Percentiles rank a stretch among this genome's conserved stretches.
Evolutionary conservation across 441 rosid species (phyloP).

Genomic region (Jatropha podagrica): DNA sequence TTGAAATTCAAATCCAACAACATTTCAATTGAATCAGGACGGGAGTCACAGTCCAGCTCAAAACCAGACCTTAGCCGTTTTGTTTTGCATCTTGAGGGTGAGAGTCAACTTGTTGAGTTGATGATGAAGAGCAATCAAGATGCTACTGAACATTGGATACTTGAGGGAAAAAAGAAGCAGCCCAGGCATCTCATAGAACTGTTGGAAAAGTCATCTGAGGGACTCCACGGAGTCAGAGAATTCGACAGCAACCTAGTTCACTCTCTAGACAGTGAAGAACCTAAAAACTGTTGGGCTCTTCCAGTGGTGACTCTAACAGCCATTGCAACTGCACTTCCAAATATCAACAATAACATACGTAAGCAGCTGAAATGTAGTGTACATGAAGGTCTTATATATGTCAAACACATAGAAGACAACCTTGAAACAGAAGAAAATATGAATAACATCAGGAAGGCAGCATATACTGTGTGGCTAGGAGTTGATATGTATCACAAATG

Average conservation of each 20-base stretch:
- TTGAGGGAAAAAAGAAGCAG: slow-evolving; percentile 49
- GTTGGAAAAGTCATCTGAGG: slow-evolving; percentile 51
- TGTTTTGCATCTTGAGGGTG: slow-evolving; percentile 87
- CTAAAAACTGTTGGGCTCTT: slow-evolving; percentile 78
- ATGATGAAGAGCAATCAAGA: slow-evolving; percentile 60
- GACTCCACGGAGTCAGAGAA: slow-evolving; percentile 63
- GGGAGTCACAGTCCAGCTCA: slow-evolving; percentile 26
- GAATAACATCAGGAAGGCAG: slow-evolving; percentile 50
- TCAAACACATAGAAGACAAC: slow-evolving; percentile 48
- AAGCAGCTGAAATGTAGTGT: slow-evolving; percentile 49
- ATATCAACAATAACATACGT: slow-evolving; percentile 25
- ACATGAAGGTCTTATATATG: slow-evolving; percentile 60
- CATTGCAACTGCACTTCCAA: slow-evolving; percentile 63
- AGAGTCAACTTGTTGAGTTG: slow-evolving; percentile 52
- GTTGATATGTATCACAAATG: slow-evolving; percentile 73
- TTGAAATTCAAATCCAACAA: slow-evolving; percentile 25
- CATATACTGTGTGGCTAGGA: slow-evolving; percentile 54
- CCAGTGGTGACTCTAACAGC: slow-evolving; percentile 72
- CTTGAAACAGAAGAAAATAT: slow-evolving; percentile 38
- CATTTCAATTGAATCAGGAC: slow-evolving; percentile 31
- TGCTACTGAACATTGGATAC: slow-evolving; percentile 59
- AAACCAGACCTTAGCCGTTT: slow-evolving; percentile 57
- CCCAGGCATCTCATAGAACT: slow-evolving; percentile 63
- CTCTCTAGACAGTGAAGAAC: slow-evolving; percentile 48
- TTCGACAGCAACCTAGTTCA: slow-evolving; percentile 50